Evolutionary conservation across 164 flowering plant species (phyloP), one percentile per base, ranked within the genome.

Genomic region (Piper longum): DNA sequence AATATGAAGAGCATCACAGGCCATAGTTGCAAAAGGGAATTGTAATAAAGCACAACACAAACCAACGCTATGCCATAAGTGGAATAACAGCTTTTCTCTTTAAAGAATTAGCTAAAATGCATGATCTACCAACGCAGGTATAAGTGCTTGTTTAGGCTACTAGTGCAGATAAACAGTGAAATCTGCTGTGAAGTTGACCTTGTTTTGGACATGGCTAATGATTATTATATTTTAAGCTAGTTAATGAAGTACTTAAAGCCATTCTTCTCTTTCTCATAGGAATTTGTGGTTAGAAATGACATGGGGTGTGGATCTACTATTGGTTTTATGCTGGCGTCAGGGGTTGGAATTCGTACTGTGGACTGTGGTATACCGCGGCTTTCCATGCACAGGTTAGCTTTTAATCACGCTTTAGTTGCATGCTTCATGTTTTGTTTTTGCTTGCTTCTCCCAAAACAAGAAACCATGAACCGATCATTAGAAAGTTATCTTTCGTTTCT

Each of bases 221-320:
- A 18, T 57, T 4, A 5, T 45, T 45, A 45, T 14, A 45, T 9
- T 14, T 45, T 45, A 9, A 45, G 52, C 52, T 7, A 45, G 45
- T 7, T 45, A 45, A 14, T 7, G 12, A 45, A 7, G 52, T 9
- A 45, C 7, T 43, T 19, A 42, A 43, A 51, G 43, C 57, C 40
- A 55, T 51, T 54, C 16, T 57, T 58, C 11, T 48, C 14, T 16
- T 66, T 43, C 60, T 18, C 77, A 72, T 64, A 92, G 98, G 96
- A 80, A 57, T 91, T 89, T 74, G 96, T 84, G 40, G 96, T 92
- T 63, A 87, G 96, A 75, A 92, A 89, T 66, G 96, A 92, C 67
- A 88, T 88, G 96, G 89, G 93, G 61, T 92, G 98, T 71, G 96
- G 96, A 64, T 89, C 96, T 9, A 92, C 98, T 43, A 92, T 92